A percentile compares a stretch with the other conserved stretches of the same genome.
phyloP scores from a whole-genome alignment of 1,139 yeast genomes.

The Protomyces pachydermus region DNA sequence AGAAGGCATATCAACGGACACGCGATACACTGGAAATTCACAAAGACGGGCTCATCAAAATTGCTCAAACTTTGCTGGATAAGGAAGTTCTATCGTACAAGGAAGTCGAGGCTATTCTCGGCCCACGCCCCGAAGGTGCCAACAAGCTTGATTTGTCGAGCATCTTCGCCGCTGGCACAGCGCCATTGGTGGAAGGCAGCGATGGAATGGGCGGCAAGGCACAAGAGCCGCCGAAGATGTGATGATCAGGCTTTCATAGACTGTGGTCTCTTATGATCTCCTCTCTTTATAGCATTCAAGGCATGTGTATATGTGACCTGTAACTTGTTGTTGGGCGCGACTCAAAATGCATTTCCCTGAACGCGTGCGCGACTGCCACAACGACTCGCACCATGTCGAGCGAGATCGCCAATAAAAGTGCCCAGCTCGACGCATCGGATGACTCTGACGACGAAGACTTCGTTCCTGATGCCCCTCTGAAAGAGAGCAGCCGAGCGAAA shows the following conservation, averaged over 20 bases:
- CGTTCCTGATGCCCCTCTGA: not conserved
- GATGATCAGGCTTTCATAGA: not conserved
- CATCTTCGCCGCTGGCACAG: conserved; percentile 24
- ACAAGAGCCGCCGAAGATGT: not conserved
- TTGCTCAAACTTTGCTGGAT: conserved; percentile 75
- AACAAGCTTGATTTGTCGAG: conserved; percentile 17
- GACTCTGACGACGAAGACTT: conserved; percentile 27
- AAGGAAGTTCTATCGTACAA: conserved; percentile 87
- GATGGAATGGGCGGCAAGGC: conserved; percentile 22
- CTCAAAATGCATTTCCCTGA: too few species aligned
- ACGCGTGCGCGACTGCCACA: too few species aligned
- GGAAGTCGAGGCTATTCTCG: conserved; percentile 81
- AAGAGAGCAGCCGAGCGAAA: not conserved
- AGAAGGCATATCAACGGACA: conserved; percentile 71
- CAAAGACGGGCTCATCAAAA: conserved; percentile 66
- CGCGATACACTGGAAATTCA: conserved; percentile 62
- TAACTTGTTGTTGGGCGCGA: too few species aligned
- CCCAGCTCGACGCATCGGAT: conserved; percentile 10
- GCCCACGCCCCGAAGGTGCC: conserved; percentile 63
- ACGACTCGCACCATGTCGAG: not conserved
- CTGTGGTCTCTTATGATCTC: not conserved
- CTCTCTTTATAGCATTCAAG: not conserved
- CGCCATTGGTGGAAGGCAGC: conserved; percentile 17
- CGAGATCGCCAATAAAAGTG: not conserved
- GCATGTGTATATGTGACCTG: not conserved